A percentile compares a stretch with the other conserved stretches of the same genome.
These are phyloP conservation scores for Lepidium sativum DNA, from an alignment of 345 rosid species.

Conservation along the genomic window DNA sequence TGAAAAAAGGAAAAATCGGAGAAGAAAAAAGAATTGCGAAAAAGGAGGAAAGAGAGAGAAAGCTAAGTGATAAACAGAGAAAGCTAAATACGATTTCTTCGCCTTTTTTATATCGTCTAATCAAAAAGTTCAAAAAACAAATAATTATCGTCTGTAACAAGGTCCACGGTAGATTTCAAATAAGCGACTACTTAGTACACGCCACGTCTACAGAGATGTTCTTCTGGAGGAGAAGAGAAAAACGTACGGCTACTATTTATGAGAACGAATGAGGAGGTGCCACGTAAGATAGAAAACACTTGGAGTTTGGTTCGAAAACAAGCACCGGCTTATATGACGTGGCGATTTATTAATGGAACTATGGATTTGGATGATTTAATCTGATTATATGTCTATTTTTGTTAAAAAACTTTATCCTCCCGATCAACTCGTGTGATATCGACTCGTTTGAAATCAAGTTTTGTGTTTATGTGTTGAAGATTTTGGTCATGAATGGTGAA, in stretches of 20 bases:
- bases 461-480: too few relatives aligned
- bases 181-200: neutral
- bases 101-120: slow-evolving; percentile 7
- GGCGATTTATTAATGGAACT: slow-evolving; percentile 10
- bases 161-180: neutral
- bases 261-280: neutral
- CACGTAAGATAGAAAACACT: neutral
- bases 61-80: slow-evolving; percentile 27
- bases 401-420: neutral
- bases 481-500: too few relatives aligned
- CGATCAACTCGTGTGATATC: neutral
- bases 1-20: neutral
- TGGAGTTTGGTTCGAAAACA: neutral
- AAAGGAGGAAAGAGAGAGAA: neutral
- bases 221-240: neutral
- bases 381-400: neutral
- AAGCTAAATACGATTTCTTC: slow-evolving; percentile 12
- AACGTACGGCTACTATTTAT: slow-evolving; percentile 15
- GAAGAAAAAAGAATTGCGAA: slow-evolving; percentile 25
- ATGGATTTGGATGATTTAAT: neutral
- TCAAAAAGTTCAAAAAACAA: neutral
- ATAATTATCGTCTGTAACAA: neutral
- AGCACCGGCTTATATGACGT: slow-evolving; percentile 16
- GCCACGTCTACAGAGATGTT: neutral
- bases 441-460: neutral